These are phyloP conservation scores for Cryoendolithus antarcticus DNA, from an alignment of 2,329 filamentous ascomycete genomes.

Conservation along the genomic window DNA sequence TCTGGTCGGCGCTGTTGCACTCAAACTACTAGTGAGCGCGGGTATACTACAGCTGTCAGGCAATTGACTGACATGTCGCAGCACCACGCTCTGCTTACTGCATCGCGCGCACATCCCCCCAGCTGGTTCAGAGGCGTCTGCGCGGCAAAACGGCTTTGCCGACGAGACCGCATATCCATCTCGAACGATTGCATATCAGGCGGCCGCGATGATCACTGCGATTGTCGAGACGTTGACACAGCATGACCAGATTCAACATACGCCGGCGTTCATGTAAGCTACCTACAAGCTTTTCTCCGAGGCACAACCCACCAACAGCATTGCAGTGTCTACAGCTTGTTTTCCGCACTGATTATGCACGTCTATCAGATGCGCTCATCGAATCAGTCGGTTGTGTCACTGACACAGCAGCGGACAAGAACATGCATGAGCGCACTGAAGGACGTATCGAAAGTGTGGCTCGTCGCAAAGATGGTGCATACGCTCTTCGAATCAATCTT, in stretches of 20 bases:
- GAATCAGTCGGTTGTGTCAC: constrained; percentile 77
- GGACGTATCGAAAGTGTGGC: constrained; percentile 90
- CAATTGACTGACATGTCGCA: constrained; percentile 20
- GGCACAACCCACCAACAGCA: constrained; percentile 7
- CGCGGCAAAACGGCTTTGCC: constrained; percentile 46
- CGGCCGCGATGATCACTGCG: constrained; percentile 90
- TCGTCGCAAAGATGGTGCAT: constrained; percentile 97
- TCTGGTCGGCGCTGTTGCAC: constrained; percentile 90
- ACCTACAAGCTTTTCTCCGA: too few relatives aligned
- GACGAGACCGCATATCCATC: constrained; percentile 82
- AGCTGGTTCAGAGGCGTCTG: constrained; percentile 47
- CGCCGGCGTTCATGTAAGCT: constrained; percentile 73
- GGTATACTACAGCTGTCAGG: background rate
- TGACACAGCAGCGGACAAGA: constrained; percentile 74
- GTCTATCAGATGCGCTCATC: constrained; percentile 97
- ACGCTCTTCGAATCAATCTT: constrained; percentile 94
- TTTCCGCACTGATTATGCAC: constrained; percentile 97
- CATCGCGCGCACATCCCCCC: constrained; percentile 96
- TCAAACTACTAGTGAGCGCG: constrained; percentile 74
- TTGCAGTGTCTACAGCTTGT: constrained; percentile 72
- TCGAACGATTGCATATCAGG: constrained; percentile 90
- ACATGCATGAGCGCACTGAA: constrained; percentile 87
- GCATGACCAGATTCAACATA: constrained; percentile 75
- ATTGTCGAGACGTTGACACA: constrained; percentile 82
- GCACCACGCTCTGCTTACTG: constrained; percentile 84